Conservation (phyloP, 306 rosid genomes). For the Luffa aegyptiaca region DNA sequence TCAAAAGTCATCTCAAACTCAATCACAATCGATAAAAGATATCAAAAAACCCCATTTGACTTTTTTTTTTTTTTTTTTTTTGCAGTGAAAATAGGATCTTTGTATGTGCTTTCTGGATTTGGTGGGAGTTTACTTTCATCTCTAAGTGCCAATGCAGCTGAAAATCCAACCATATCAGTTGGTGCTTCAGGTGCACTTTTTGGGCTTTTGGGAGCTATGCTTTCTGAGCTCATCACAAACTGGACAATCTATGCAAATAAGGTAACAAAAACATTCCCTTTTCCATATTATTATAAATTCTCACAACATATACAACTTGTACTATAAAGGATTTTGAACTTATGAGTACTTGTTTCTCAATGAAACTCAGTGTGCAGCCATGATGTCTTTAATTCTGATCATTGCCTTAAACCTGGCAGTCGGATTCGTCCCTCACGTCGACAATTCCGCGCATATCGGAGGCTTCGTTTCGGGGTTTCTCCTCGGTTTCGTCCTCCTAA, state of each 20-base stretch:
- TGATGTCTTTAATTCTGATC: slow-evolving; percentile 34
- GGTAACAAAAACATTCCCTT: slow-evolving; percentile 20
- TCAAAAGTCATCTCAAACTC: too few relatives aligned
- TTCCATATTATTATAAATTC: too few relatives aligned
- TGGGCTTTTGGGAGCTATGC: slow-evolving; percentile 84
- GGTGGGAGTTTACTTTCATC: slow-evolving; percentile 70
- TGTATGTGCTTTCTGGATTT: slow-evolving; percentile 59
- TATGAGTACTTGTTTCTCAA: neutral
- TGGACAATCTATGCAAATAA: slow-evolving; percentile 74
- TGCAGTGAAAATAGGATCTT: slow-evolving; percentile 60
- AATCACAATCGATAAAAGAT: too few relatives aligned
- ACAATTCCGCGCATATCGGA: slow-evolving; percentile 89
- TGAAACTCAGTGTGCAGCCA: slow-evolving; percentile 55
- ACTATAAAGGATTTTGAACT: too few relatives aligned
- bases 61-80: slow-evolving; percentile 8
- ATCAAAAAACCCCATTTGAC: too few relatives aligned
- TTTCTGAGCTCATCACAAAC: slow-evolving; percentile 90
- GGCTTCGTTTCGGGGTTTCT: slow-evolving; percentile 71
- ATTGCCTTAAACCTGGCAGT: slow-evolving; percentile 59
- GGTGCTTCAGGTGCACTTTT: slow-evolving; percentile 97
- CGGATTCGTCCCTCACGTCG: slow-evolving; percentile 80
- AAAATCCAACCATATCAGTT: slow-evolving; percentile 35
- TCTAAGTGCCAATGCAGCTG: slow-evolving; percentile 13
- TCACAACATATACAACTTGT: too few relatives aligned
- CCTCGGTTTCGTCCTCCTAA: slow-evolving; percentile 59